A percentile compares a stretch with the other conserved stretches of the same genome.
Evolutionary conservation across 2,329 filamentous ascomycete genomes (phyloP).

Genomic region (Fusarium robinianum): DNA sequence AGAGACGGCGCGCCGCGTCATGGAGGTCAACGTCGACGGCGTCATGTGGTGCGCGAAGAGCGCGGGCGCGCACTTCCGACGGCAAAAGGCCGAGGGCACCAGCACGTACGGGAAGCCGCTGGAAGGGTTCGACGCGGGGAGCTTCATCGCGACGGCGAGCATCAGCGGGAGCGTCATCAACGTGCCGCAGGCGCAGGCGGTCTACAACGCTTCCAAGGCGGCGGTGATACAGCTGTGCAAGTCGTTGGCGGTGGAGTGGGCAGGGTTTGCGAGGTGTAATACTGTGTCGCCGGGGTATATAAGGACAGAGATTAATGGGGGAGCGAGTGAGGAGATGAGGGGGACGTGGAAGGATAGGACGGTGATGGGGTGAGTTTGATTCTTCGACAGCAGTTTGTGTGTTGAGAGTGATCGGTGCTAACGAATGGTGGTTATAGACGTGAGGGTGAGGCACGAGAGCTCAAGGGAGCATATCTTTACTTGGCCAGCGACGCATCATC

Average conservation of each 20-base stretch:
- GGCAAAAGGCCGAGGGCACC: constrained; percentile 70
- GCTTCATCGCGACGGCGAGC: constrained; percentile 77
- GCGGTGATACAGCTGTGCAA: constrained; percentile 65
- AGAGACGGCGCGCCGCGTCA: constrained; percentile 68
- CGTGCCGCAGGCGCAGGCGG: constrained; percentile 73
- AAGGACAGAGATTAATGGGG: constrained; percentile 71
- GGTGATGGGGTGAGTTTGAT: constrained; percentile 69
- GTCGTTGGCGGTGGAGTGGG: constrained; percentile 77
- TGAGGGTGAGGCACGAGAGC: constrained; percentile 72
- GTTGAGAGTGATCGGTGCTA: too few species aligned
- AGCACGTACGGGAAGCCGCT: constrained; percentile 65
- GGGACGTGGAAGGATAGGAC: constrained; percentile 77
- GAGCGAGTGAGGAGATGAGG: constrained; percentile 68
- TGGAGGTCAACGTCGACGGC: constrained; percentile 74
- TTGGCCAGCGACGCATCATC: constrained; percentile 80
- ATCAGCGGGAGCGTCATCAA: constrained; percentile 82
- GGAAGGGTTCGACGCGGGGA: constrained; percentile 64
- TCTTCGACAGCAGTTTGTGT: too few species aligned
- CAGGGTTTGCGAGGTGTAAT: constrained; percentile 73
- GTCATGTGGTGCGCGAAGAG: constrained; percentile 77
- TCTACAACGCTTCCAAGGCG: constrained; percentile 75
- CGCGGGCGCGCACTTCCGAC: constrained; percentile 70
- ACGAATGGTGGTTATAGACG: constrained; percentile 52
- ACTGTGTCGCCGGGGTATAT: constrained; percentile 77
- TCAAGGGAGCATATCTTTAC: constrained; percentile 84